These are phyloP conservation scores for Parathielavia appendiculata DNA, from an alignment of 495 filamentous ascomycete species.

Conservation along the genomic window DNA sequence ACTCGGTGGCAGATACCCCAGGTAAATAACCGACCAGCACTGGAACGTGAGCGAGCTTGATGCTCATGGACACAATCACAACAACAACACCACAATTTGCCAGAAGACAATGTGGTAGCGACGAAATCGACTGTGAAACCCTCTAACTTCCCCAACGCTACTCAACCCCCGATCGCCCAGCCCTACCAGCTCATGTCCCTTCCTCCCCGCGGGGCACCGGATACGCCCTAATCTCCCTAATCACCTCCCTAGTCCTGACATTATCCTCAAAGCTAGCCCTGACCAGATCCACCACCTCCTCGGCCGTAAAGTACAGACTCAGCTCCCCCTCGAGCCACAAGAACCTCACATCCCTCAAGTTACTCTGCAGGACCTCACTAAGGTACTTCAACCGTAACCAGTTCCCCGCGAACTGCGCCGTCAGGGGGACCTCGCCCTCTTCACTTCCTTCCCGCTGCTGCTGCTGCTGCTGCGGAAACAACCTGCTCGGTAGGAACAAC, in stretches of 20 bases:
- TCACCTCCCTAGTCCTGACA: slow-evolving; percentile 65
- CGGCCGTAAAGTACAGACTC: slow-evolving; percentile 71
- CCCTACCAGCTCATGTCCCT: neutral
- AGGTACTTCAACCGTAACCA: slow-evolving; percentile 93
- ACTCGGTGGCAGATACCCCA: neutral
- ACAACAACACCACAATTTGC: no score
- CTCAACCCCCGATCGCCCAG: neutral
- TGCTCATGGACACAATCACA: no score
- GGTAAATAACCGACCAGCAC: no score
- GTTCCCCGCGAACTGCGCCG: slow-evolving; percentile 69
- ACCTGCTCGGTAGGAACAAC: slow-evolving; percentile 60
- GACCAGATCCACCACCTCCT: slow-evolving; percentile 85
- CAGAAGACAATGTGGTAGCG: no score
- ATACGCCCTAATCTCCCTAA: slow-evolving; percentile 66
- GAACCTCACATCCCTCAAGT: slow-evolving; percentile 80
- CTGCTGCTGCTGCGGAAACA: slow-evolving; percentile 19
- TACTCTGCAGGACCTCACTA: slow-evolving; percentile 82
- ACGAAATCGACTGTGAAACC: no score
- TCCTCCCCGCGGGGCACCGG: slow-evolving; percentile 28
- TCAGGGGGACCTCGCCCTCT: slow-evolving; percentile 53
- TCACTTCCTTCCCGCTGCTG: slow-evolving; percentile 20
- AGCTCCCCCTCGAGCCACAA: slow-evolving; percentile 84
- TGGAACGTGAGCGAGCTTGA: no score
- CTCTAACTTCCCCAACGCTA: no score
- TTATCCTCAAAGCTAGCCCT: slow-evolving; percentile 87